These are phyloP conservation scores for Phytopythium litorale DNA, from an alignment of 352 stramenopile genomes.

Conservation along the genomic window DNA sequence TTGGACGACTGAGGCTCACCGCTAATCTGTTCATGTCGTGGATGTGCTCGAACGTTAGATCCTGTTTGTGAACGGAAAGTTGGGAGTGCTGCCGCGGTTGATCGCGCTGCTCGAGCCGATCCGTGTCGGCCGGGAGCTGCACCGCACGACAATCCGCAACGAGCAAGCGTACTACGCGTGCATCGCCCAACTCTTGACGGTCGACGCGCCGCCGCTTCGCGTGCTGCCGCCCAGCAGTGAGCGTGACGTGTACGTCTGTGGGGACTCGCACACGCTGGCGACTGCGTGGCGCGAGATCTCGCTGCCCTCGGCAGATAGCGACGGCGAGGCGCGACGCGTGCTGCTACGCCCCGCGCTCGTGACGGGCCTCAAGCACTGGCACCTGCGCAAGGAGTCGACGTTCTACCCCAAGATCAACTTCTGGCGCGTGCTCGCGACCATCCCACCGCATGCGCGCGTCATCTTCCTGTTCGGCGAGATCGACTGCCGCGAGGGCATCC, in stretches of 20 bases:
- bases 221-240: constrained; percentile 6
- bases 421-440: constrained; percentile 50
- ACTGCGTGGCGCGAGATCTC: constrained; percentile 78
- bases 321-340: not conserved
- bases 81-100: constrained; percentile 44
- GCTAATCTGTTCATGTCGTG: not conserved
- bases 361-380: constrained; percentile 94
- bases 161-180: constrained; percentile 87
- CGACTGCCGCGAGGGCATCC: constrained; percentile 92
- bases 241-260: constrained; percentile 78
- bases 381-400: constrained; percentile 73
- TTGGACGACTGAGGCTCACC: not conserved
- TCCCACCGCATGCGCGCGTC: constrained; percentile 62
- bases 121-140: constrained; percentile 48
- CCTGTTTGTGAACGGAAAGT: constrained; percentile 64
- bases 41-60: not conserved
- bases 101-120: constrained; percentile 65
- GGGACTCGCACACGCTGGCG: constrained; percentile 91
- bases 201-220: constrained; percentile 18
- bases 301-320: constrained; percentile 4
- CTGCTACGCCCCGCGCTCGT: constrained; percentile 69
- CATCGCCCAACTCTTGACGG: constrained; percentile 77
- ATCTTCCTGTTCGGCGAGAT: constrained; percentile 95
- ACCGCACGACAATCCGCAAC: constrained; percentile 83
- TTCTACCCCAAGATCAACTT: constrained; percentile 95